Evolutionary conservation across 495 filamentous ascomycete species (phyloP).

Genomic region (Talaromyces liani): DNA sequence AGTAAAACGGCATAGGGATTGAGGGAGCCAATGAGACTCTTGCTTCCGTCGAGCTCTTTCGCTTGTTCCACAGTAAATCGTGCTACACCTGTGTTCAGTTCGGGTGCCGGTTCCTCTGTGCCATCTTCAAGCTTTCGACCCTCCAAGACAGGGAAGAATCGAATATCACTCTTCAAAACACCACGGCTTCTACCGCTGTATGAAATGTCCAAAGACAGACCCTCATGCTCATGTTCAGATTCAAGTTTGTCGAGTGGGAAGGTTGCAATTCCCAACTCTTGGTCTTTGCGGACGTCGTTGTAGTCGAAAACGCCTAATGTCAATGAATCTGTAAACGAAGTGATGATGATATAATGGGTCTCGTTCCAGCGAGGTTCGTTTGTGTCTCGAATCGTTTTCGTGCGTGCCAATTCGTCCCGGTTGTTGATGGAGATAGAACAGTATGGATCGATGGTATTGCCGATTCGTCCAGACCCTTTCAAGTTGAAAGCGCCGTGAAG

Average conservation of each 20-base stretch:
- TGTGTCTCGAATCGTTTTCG: conserved; percentile 79
- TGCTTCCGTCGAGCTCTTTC: conserved; percentile 86
- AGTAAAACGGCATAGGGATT: conserved; percentile 85
- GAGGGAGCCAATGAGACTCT: conserved; percentile 80
- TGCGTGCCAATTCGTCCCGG: conserved; percentile 70
- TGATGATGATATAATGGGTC: conserved; percentile 89
- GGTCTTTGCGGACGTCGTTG: conserved; percentile 94
- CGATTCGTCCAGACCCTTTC: conserved; percentile 90
- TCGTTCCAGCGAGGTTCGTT: conserved; percentile 91
- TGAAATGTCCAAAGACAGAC: conserved; percentile 74
- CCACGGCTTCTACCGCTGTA: conserved; percentile 79
- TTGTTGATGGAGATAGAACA: conserved; percentile 79
- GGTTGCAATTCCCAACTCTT: conserved; percentile 79
- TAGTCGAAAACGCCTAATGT: conserved; percentile 82
- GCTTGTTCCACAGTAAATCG: conserved; percentile 90
- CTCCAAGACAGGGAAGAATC: conserved; percentile 91
- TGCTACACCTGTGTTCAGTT: conserved; percentile 86
- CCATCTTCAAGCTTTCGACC: conserved; percentile 65
- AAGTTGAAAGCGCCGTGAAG: conserved; percentile 85
- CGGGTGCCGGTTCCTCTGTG: conserved; percentile 69
- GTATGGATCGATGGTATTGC: conserved; percentile 92
- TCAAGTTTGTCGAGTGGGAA: conserved; percentile 80
- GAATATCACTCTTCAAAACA: conserved; percentile 69
- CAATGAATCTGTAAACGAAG: conserved; percentile 76
- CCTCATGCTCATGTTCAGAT: conserved; percentile 65